These are phyloP conservation scores for Fragilariopsis cylindrus DNA, from an alignment of 108 stramenopile species.

Conservation along the genomic window DNA sequence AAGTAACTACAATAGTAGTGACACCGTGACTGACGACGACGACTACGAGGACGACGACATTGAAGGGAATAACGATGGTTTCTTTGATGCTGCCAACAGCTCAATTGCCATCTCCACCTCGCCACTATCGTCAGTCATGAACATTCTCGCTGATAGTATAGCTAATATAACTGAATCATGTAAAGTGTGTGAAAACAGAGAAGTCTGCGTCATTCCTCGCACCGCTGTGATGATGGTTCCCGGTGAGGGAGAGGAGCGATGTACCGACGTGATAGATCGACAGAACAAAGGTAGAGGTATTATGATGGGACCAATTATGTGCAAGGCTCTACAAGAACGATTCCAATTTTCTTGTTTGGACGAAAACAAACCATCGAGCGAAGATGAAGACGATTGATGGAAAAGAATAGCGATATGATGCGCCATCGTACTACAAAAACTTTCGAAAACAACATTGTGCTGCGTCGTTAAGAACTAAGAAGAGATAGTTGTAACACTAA, in stretches of 20 bases:
- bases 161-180: background rate
- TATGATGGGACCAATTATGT: background rate
- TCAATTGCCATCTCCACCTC: no score
- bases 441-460: no score
- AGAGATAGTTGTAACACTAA: no score
- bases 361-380: background rate
- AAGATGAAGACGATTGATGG: background rate
- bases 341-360: slow-evolving; percentile 2
- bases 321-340: background rate
- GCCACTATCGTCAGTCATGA: no score
- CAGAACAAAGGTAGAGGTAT: background rate
- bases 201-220: background rate
- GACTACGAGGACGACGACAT: no score
- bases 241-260: slow-evolving; percentile 1
- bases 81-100: no score
- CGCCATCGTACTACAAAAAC: background rate
- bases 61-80: no score
- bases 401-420: background rate
- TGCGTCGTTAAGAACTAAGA: no score
- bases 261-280: background rate
- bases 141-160: no score
- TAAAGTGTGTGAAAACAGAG: background rate
- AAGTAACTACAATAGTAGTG: no score
- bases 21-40: no score
- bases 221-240: background rate